Conservation (phyloP, 768 basidiomycete species). For the Arthromyces matolae region DNA sequence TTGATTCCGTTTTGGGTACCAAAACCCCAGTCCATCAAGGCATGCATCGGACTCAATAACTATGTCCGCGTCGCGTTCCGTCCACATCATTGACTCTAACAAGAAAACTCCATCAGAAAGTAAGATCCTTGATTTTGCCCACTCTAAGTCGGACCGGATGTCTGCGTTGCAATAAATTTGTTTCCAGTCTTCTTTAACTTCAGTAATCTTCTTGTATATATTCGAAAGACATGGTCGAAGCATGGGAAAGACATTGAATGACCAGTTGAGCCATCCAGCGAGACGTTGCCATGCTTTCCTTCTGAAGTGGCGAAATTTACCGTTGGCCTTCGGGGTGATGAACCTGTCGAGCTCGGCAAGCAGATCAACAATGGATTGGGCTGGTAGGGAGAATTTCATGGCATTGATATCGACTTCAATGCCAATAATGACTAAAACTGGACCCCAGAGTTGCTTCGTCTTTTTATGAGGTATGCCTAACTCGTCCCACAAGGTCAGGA, state of each 20-base stretch:
- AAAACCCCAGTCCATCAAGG: constrained; percentile 1
- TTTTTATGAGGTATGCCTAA: not conserved
- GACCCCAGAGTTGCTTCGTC: too few species aligned
- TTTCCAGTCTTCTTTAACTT: too few species aligned
- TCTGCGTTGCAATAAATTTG: too few species aligned
- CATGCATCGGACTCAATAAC: too few species aligned
- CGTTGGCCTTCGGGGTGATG: not conserved
- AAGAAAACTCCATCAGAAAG: not conserved
- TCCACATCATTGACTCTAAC: not conserved
- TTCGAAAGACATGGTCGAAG: constrained; percentile 25
- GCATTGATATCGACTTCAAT: not conserved
- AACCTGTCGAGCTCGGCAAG: not conserved
- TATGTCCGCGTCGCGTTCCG: too few species aligned
- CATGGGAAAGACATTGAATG: constrained; percentile 19
- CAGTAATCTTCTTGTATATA: too few species aligned
- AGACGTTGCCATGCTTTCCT: constrained; percentile 26
- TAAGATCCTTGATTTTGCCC: not conserved
- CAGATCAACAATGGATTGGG: not conserved
- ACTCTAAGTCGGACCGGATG: not conserved
- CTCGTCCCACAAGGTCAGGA: not conserved
- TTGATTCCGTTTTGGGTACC: constrained; percentile 13
- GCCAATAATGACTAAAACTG: not conserved
- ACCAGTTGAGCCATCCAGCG: constrained; percentile 30
- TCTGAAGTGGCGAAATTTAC: not conserved
- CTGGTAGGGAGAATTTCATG: not conserved